Evolutionary conservation across 805 yeast genomes (phyloP), one percentile per base, ranked within the genome.

Genomic region (Cyberlindnera nakhonratchasimensis): DNA sequence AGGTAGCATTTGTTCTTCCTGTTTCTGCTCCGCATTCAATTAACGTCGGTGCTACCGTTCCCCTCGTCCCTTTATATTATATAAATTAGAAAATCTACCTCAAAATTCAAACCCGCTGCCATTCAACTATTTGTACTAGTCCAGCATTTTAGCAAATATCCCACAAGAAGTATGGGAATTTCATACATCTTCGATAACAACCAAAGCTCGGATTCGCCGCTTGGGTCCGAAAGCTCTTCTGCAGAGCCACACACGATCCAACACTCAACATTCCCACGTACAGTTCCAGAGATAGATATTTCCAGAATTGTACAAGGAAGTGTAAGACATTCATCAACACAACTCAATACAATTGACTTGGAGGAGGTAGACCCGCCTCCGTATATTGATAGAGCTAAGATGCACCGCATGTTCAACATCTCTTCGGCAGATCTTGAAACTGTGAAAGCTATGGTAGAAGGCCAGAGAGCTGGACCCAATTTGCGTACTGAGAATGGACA

Each of bases 391-490:
- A 37, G 46, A 14, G 48, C 44, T 2, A 34, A 20, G 23, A 22
- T 40, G 22, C 48, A 44, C 28, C 39, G 48, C 2, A 40, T 44
- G 20, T 34, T 12, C 28, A 44, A 40, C 45, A 44, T 44, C 37
- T 44, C 48, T 13, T 28, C 48, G 10, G 24, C 40, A 3, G 45
- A 44, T 22, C 32, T 40, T 6, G 43, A 35, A 6, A 44, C 45
- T 2, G 48, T 40, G 17, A 44, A 30, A 22, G 44, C 48, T 14
- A 20, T 39, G 14, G 36, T 29, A 12, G 35, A 37, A 14, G 18
- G 25, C 2, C 34, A 10, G 14, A 39, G 21, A 20, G 18, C 25
- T n/a, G n/a, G n/a, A n/a, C n/a, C n/a, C n/a, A n/a, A n/a, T n/a
- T n/a, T n/a, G n/a, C n/a, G n/a, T n/a, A n/a, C n/a, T n/a, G n/a